These are phyloP conservation scores for Trichoderma gracile DNA, from an alignment of 2,329 filamentous ascomycete species.

Conservation along the genomic window DNA sequence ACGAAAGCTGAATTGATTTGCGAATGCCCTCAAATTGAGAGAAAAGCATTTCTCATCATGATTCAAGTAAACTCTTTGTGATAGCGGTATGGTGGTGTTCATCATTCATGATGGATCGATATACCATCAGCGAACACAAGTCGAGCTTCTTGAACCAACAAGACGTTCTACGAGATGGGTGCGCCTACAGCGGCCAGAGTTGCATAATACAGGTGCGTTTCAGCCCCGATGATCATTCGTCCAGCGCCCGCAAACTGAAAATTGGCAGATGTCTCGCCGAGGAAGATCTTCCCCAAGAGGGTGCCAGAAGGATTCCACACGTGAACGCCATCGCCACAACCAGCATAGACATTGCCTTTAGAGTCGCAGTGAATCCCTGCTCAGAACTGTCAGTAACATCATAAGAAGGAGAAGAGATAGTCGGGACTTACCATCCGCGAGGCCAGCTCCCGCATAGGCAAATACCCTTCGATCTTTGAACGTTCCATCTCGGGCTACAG, in stretches of 20 bases:
- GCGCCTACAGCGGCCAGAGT: constrained; percentile 18
- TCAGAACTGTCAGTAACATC: constrained; percentile 43
- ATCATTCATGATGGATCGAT: no score
- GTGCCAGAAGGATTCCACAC: constrained; percentile 50
- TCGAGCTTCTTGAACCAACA: not conserved
- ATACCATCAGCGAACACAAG: no score
- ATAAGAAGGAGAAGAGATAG: no score
- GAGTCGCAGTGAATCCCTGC: constrained; percentile 49
- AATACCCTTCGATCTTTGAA: constrained; percentile 31
- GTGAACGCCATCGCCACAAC: constrained; percentile 51
- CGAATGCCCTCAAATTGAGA: no score
- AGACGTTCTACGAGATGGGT: constrained; percentile 4
- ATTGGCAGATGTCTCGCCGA: constrained; percentile 47
- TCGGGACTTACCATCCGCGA: constrained; percentile 21
- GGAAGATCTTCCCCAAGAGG: constrained; percentile 48
- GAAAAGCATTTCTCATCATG: no score
- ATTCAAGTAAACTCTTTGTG: no score
- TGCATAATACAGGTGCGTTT: constrained; percentile 23
- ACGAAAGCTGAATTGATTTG: no score
- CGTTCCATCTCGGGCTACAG: constrained; percentile 32
- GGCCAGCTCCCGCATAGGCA: constrained; percentile 18
- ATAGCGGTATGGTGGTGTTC: no score
- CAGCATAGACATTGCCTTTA: constrained; percentile 51
- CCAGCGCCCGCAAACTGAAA: constrained; percentile 50
- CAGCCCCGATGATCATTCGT: constrained; percentile 43